A percentile compares a stretch with the other conserved stretches of the same genome.
phyloP scores from a whole-genome alignment of 2,329 filamentous ascomycete genomes.

The Parafenestella ontariensis region DNA sequence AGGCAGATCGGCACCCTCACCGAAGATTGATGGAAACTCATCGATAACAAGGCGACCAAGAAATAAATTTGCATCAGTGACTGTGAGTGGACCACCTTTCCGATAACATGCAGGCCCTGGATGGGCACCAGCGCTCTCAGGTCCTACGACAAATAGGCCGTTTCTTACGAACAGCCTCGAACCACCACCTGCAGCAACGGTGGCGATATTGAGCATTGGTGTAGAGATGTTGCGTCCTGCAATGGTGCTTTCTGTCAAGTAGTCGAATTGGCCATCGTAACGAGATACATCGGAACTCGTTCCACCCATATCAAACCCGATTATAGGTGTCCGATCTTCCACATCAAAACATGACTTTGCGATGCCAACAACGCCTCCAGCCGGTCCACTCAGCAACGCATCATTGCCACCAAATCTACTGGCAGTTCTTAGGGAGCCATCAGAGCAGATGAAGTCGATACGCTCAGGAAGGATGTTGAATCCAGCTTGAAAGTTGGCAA shows the following conservation, averaged over 20 bases:
- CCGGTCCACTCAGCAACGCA: conserved; percentile 83
- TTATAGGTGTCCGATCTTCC: conserved; percentile 78
- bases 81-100: conserved; percentile 82
- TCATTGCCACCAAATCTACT: conserved; percentile 31
- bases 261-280: conserved; percentile 82
- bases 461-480: background rate
- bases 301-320: conserved; percentile 93
- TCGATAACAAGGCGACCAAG: conserved; percentile 81
- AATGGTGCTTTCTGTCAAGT: conserved; percentile 88
- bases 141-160: conserved; percentile 84
- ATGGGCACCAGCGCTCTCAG: conserved; percentile 82
- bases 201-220: conserved; percentile 90
- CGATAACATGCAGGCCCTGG: conserved; percentile 67
- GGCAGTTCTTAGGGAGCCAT: conserved; percentile 79
- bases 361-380: conserved; percentile 89
- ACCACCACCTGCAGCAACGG: conserved; percentile 87
- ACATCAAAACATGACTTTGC: conserved; percentile 85
- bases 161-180: conserved; percentile 79
- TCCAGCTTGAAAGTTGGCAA: background rate
- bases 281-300: conserved; percentile 87
- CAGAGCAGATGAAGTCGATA: conserved; percentile 87
- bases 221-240: conserved; percentile 86
- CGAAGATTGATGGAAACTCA: conserved; percentile 92
- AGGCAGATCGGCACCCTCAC: conserved; percentile 79
- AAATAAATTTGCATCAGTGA: conserved; percentile 86